Evolutionary conservation across 75 land plant species (phyloP), one percentile per base, ranked within the genome.

Genomic region (Cunninghamia lanceolata): DNA sequence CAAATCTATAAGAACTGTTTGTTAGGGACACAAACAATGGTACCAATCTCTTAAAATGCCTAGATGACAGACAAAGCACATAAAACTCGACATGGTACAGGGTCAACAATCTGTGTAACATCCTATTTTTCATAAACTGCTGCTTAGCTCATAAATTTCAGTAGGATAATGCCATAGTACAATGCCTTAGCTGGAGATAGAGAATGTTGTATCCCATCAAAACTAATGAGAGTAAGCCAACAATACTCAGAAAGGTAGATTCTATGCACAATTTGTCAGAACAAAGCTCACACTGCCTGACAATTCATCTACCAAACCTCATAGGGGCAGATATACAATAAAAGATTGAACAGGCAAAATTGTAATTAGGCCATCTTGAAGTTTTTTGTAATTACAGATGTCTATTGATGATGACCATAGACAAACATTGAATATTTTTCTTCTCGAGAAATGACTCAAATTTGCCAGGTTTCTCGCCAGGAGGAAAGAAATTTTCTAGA

Each of bases 401-500:
- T 80, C 82, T 43, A 43, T 19, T 78, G 43, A 77, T 39, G 42
- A 17, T 40, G 43, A n/a, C 32, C 25, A 11, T 16, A 11, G 45
- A 80, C 82, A 80, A 43, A 80, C 82, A 80, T 43, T 80, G 82
- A 80, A 80, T 80, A n/a, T 43, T 80, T 43, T 80, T 87, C 83
- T 84, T 76, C 90, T 89, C 85, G 84, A 96, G 88, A 84, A 94
- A 93, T 66, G 83, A 78, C 42, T 94, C 95, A 83, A 96, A 78
- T 83, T 90, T 89, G 85, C 84, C 89, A 40, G 91, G 89, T 82
- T 87, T 93, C n/a, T 56, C 59, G 75, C 85, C 88, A 2, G 87
- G 90, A 73, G 93, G 94, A 85, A 90, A 82, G 75, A 96, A 96
- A 38, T 89, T 90, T 83, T 94, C 94, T 85, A 94, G 78, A 45